Conservation (phyloP, 371 early-diverging fungal species). For the Mortierella sp. region DNA sequence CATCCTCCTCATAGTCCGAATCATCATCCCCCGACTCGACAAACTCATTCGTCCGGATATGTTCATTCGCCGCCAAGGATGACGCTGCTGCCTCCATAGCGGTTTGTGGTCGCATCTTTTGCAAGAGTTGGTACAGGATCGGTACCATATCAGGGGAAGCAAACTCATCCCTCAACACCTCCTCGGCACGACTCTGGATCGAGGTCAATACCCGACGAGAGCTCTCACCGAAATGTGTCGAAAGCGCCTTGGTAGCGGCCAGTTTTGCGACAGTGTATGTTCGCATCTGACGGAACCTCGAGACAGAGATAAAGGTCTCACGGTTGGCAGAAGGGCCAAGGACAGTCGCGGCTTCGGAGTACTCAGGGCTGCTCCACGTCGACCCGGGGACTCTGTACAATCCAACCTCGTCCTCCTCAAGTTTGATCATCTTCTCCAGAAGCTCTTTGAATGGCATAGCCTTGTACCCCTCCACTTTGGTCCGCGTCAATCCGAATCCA, state of each 20-base stretch:
- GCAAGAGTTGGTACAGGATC: background rate
- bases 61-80: background rate
- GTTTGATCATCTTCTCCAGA: background rate
- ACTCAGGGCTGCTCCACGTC: background rate
- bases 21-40: background rate
- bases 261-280: background rate
- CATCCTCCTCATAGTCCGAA: slow-evolving; percentile 3
- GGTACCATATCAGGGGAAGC: background rate
- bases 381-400: background rate
- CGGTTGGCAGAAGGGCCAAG: background rate
- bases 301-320: background rate
- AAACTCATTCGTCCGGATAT: background rate
- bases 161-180: background rate
- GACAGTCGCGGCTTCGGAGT: background rate
- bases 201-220: background rate
- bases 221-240: background rate
- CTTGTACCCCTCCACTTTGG: slow-evolving; percentile 4
- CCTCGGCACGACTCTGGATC: background rate
- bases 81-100: too few species aligned
- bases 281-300: slow-evolving; percentile 6
- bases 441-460: slow-evolving; percentile 4
- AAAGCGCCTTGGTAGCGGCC: background rate
- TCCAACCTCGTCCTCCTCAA: background rate
- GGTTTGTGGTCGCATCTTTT: background rate
- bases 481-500: background rate